Conservation (phyloP, 768 basidiomycete genomes). For the Exsudoporus frostii region DNA sequence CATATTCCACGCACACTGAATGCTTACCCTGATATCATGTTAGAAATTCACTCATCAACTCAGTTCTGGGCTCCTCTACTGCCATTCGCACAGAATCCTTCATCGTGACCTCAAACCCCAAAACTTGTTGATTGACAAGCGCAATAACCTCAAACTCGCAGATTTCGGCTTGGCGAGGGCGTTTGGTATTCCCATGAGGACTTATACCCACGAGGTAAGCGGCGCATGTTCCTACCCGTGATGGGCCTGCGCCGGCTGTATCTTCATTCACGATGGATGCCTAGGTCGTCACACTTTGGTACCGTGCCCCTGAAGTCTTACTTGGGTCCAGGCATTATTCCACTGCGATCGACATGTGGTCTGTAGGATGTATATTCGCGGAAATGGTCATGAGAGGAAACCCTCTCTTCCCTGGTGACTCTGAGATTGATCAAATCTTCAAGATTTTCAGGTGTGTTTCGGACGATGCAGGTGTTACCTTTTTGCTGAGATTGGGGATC, state of each 20-base stretch:
- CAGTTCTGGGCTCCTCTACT: constrained; percentile 86
- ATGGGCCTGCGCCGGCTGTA: not conserved
- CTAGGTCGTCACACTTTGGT: constrained; percentile 99
- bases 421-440: constrained; percentile 99
- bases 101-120: constrained; percentile 97
- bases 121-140: constrained; percentile 88
- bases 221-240: constrained; percentile 1
- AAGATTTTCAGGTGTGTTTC: constrained; percentile 85
- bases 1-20: not conserved
- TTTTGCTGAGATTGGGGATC: constrained; percentile 2
- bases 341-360: constrained; percentile 99
- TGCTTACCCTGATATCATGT: constrained; percentile 9
- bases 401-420: constrained; percentile 97
- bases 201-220: constrained; percentile 96
- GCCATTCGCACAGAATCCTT: constrained; percentile 94
- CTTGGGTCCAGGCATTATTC: constrained; percentile 95
- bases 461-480: not conserved
- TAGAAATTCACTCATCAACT: constrained; percentile 98
- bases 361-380: constrained; percentile 98
- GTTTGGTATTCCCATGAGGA: constrained; percentile 97
- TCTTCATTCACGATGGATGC: constrained; percentile 9
- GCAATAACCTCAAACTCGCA: constrained; percentile 90
- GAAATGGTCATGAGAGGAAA: constrained; percentile 95
- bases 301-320: constrained; percentile 95
- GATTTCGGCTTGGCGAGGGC: constrained; percentile 96